Base-by-base conservation (phyloP, 208 protist genomes). In the Crithidia mellificae region DNA sequence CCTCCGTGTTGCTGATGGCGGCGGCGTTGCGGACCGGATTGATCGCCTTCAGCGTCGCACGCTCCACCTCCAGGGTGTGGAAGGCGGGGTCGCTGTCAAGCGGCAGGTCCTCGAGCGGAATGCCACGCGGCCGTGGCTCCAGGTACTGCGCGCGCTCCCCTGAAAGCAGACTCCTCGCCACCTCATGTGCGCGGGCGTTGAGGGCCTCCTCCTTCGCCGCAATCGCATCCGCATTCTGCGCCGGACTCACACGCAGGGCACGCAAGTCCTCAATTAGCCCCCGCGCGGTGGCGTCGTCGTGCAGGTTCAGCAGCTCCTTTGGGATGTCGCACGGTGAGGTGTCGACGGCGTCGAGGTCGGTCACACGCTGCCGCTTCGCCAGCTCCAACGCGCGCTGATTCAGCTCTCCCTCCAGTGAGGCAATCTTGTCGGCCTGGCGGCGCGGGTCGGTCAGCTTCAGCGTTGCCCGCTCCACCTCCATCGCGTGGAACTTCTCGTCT, bases 341-440 rank as follows among this genome's bases (percentile, higher is more conserved):
- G 34, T 88, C 83, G 8, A 92, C 69, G 15, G 54, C 51, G 17
- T 63, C 25, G 7, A 88, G 51, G 57, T 92, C 86, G 22, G 67
- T 73, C 36, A 44, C 68, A 34, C 75, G 64, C 65, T 79, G 73
- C 30, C 61, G 72, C 58, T 64, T 81, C 8, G 88, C 88, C 70
- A 94, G 58, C 53, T 90, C 84, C 25, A 68, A 54, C 7, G 84
- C 81, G 27, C 85, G 78, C 20, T 77, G 59, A 72, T 94, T 94
- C 56, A 94, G 73, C 34, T 67, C 62, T 6, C 61, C 61, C 57
- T 92, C 81, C 1, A 87, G 29, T 0, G 49, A 65, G 25, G 63
- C 41, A 24, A 85, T 85, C 62, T 56, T 74, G 15, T 74, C 75
- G 0, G 62, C 71, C 47, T 77, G 75, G 20, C 65, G 57, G 19